Evolutionary conservation across 257 asterid species (phyloP).

Genomic region (Orobanche coerulescens): DNA sequence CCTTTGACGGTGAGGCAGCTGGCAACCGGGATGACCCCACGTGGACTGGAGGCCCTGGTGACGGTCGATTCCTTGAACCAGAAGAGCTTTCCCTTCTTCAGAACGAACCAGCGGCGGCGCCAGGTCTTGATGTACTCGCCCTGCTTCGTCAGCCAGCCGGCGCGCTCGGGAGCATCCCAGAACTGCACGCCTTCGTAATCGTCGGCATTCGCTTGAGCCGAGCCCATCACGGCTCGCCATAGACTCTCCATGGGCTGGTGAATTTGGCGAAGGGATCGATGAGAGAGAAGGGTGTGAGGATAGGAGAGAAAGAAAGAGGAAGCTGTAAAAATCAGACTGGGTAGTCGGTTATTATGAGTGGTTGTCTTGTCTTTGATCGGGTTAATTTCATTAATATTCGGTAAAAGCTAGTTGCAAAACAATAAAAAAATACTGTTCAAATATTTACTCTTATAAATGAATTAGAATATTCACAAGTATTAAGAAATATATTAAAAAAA

Average conservation of each 20-base stretch:
- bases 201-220: conserved; percentile 30
- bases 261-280: conserved; percentile 1
- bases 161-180: conserved; percentile 68
- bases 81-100: conserved; percentile 71
- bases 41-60: conserved; percentile 49
- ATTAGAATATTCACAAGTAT: too few species aligned
- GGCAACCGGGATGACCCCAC: conserved; percentile 68
- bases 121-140: conserved; percentile 85
- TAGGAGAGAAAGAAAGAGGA: too few species aligned
- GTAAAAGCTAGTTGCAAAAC: too few species aligned
- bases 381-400: too few species aligned
- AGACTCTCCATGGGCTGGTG: conserved; percentile 36
- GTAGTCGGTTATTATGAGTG: too few species aligned
- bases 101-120: conserved; percentile 84
- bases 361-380: too few species aligned
- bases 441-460: too few species aligned
- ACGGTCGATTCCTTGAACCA: conserved; percentile 70
- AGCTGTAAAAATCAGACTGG: neutral
- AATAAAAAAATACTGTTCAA: too few species aligned
- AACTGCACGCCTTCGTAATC: conserved; percentile 58
- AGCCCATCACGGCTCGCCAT: conserved; percentile 67
- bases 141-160: conserved; percentile 72
- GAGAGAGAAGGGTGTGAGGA: neutral
- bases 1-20: conserved; percentile 68
- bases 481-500: too few species aligned